Conservation (phyloP, 352 stramenopile species). For the Globisporangium echinulatum region DNA sequence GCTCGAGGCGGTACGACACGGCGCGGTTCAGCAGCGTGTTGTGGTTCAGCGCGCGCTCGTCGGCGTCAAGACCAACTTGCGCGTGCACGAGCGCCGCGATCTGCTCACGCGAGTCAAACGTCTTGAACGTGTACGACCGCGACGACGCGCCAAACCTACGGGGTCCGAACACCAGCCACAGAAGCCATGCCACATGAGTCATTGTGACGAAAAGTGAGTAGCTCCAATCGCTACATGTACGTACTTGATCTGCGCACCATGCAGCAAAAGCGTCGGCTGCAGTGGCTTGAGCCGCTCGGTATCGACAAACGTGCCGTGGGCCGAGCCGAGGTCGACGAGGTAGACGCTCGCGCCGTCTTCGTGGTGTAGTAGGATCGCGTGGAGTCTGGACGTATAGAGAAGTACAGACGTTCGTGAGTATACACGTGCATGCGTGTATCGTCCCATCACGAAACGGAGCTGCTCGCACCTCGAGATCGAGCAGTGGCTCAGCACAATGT, state of each 20-base stretch:
- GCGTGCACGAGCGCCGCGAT: constrained; percentile 55
- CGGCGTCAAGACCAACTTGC: constrained; percentile 40
- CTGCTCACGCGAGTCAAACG: constrained; percentile 70
- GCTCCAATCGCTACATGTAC: not conserved
- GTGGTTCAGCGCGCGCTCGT: constrained; percentile 59
- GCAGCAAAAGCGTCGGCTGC: constrained; percentile 60
- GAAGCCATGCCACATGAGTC: no score
- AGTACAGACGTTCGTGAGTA: no score
- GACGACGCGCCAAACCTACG: constrained; percentile 66
- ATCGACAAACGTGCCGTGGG: constrained; percentile 75
- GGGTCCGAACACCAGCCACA: no score
- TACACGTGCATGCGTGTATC: no score
- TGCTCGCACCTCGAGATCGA: constrained; percentile 51
- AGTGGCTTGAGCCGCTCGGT: constrained; percentile 45
- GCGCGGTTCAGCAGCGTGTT: constrained; percentile 81
- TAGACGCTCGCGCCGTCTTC: constrained; percentile 59
- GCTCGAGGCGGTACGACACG: constrained; percentile 68
- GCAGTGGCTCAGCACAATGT: constrained; percentile 79
- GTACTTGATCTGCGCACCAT: constrained; percentile 54
- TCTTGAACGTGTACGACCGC: constrained; percentile 76
- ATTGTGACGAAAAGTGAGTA: no score
- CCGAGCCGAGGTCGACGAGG: constrained; percentile 70
- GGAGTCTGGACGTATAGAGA: constrained; percentile 24
- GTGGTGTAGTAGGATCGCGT: constrained; percentile 72
- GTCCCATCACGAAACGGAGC: no score